These are phyloP conservation scores for Oehlia diaphana DNA, from an alignment of 192 early-diverging fungal genomes.

Conservation along the genomic window DNA sequence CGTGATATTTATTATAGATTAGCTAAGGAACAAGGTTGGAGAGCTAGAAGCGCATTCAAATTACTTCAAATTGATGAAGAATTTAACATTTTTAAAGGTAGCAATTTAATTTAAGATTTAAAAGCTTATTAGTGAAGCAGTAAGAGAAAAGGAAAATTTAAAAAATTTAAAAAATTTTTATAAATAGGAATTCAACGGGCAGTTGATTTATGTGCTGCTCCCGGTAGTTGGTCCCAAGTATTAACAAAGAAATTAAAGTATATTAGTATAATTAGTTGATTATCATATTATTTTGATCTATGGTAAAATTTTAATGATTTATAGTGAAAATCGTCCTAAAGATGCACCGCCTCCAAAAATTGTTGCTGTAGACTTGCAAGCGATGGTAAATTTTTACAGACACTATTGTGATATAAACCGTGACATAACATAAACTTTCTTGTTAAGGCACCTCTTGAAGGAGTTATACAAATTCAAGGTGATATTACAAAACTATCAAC, in stretches of 20 bases:
- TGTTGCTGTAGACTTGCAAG: conserved; percentile 88
- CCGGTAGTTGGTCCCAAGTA: conserved; percentile 98
- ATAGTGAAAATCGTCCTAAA: conserved; percentile 50
- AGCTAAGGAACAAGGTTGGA: conserved; percentile 98
- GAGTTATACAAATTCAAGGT: conserved; percentile 95
- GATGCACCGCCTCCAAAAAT: conserved; percentile 56
- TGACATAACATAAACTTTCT: background rate
- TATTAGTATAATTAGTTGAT: background rate
- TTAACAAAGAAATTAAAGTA: conserved; percentile 65
- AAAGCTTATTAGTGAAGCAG: too few species aligned
- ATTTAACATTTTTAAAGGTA: conserved; percentile 84
- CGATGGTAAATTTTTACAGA: conserved; percentile 60
- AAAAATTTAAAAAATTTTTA: background rate
- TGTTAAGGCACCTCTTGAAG: conserved; percentile 78
- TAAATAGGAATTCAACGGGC: conserved; percentile 72
- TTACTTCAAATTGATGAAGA: conserved; percentile 96
- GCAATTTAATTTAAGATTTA: too few species aligned
- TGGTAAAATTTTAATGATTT: background rate
- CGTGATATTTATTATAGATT: conserved; percentile 95
- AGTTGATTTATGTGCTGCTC: conserved; percentile 97
- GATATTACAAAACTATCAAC: conserved; percentile 96
- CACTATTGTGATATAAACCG: background rate
- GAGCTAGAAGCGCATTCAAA: conserved; percentile 97
- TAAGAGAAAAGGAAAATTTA: too few species aligned
- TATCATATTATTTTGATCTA: background rate